Conservation (phyloP, 768 basidiomycete species). For the Floccularia luteovirens region DNA sequence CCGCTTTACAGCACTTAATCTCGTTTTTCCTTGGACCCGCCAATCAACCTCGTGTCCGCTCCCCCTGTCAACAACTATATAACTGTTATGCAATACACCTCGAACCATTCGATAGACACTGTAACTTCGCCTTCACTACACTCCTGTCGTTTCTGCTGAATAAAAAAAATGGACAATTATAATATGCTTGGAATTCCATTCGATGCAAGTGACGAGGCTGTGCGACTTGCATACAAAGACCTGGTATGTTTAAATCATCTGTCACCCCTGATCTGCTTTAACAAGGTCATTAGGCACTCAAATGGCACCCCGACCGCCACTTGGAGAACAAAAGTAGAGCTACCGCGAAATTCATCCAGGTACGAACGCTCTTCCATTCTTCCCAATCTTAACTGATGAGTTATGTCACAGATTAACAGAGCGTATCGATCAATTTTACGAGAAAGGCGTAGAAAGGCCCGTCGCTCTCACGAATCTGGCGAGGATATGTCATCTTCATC, state of each 20-base stretch:
- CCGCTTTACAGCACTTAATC: too few species aligned
- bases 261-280: conserved; percentile 2
- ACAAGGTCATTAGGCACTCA: conserved; percentile 30
- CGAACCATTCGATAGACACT: too few species aligned
- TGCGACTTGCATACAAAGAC: conserved; percentile 47
- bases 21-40: too few species aligned
- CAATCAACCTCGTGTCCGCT: too few species aligned
- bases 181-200: conserved; percentile 35
- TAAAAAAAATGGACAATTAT: conserved; percentile 17
- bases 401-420: conserved; percentile 30
- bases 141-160: too few species aligned
- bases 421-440: conserved; percentile 44
- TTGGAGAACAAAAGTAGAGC: conserved; percentile 34
- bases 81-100: too few species aligned
- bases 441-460: conserved; percentile 15
- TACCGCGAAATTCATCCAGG: conserved; percentile 44
- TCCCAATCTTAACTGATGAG: not conserved
- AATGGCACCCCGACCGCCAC: conserved; percentile 55
- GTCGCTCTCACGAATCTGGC: conserved; percentile 5
- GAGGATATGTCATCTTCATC: conserved; percentile 2
- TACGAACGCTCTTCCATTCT: conserved; percentile 9
- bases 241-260: conserved; percentile 28
- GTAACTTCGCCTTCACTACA: too few species aligned
- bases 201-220: conserved; percentile 39
- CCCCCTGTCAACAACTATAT: too few species aligned